Base-by-base conservation (phyloP, 176 grass and related monocot genomes). In the Musa troglodytarum region DNA sequence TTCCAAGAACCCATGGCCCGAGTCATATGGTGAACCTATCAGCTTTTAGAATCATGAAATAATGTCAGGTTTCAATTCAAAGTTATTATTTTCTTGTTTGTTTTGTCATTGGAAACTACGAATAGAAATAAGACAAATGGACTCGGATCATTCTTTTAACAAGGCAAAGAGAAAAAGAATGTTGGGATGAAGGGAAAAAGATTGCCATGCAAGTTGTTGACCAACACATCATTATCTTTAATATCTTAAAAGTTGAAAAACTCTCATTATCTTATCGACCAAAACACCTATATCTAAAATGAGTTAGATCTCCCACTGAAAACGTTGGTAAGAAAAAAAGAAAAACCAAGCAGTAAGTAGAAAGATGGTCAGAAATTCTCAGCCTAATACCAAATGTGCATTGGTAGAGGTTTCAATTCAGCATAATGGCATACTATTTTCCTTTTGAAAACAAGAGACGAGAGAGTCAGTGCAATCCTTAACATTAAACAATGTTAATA, bases 11-110 rank as follows among this genome's bases (percentile, higher is more conserved):
- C 93, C 90, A 53, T 93, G 75, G 82, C 87, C 88, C 13, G 90
- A 80, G 81, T 97, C 93, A 67, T 97, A 90, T 81, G 93, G 93
- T 22, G 93, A 97, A 21, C 93, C 93, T 83, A 97, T 90, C 50
- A 97, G 77, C 93, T 97, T 88, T 90, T 75, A 11, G 71, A 81
- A 77, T 50, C 13, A 74, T 79, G 68, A 79, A 70, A 65, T 11
- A 8, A 9, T 51, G 61, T 90, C 62, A 83, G 63, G 50, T 76
- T n/a, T 83, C 15, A 76, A 25, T 55, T 65, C 50, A 21, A 12
- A 58, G 26, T 53, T 53, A 63, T 21, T 63, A 13, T n/a, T 15
- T 29, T 68, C 12, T 34, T 28, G 65, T 29, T 2, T 29, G 28
- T 24, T 29, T 13, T 34, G 9, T 28, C 0, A 25, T 55, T 54